These are phyloP conservation scores for Dysphania ambrosioides DNA, from an alignment of 148 eudicot species.

Conservation along the genomic window DNA sequence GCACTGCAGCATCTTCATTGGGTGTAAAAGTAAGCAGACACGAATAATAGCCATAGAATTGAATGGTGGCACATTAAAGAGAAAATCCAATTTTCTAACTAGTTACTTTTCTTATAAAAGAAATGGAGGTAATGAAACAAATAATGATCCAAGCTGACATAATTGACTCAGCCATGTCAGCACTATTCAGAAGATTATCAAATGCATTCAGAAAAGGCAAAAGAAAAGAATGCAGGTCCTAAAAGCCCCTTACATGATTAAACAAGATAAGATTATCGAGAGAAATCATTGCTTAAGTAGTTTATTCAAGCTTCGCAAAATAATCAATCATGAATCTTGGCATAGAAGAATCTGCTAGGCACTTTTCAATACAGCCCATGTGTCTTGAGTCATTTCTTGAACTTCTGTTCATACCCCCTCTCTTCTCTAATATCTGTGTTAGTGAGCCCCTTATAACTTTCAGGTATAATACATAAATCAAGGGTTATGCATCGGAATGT, in stretches of 20 bases:
- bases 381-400: constrained; percentile 31
- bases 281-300: constrained; percentile 26
- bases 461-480: constrained; percentile 21
- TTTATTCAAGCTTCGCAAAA: constrained; percentile 26
- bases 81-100: constrained; percentile 5
- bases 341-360: constrained; percentile 11
- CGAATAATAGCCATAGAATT: no score
- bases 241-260: constrained; percentile 13
- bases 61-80: constrained; percentile 13
- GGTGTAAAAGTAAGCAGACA: constrained; percentile 13
- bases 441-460: constrained; percentile 28
- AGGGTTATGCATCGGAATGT: constrained; percentile 23
- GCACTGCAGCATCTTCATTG: constrained; percentile 20
- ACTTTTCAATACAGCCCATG: constrained; percentile 34
- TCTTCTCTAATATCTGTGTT: constrained; percentile 24
- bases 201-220: constrained; percentile 15
- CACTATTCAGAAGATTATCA: constrained; percentile 3
- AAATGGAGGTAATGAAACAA: background rate
- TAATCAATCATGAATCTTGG: constrained; percentile 28
- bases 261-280: constrained; percentile 16
- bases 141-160: constrained; percentile 5
- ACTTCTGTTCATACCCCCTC: constrained; percentile 29
- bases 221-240: constrained; percentile 3
- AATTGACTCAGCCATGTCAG: no score
- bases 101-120: background rate